A percentile compares a stretch with the other conserved stretches of the same genome.
These are phyloP conservation scores for Aspergillus bridgeri DNA, from an alignment of 495 filamentous ascomycete genomes.

Conservation along the genomic window DNA sequence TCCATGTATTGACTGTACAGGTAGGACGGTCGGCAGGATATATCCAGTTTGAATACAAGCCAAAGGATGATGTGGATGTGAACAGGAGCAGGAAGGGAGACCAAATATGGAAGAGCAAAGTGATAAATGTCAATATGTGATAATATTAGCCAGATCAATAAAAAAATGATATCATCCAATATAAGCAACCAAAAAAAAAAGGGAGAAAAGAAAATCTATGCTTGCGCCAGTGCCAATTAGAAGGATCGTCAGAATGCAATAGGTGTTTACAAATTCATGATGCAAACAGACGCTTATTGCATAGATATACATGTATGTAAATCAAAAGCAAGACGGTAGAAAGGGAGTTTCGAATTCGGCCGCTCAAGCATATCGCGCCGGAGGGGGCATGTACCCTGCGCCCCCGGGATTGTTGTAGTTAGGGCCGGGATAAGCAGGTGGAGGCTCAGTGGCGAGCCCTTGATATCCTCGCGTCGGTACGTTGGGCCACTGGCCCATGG, in stretches of 20 bases:
- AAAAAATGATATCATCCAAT: neutral
- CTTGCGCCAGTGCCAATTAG: slow-evolving; percentile 5
- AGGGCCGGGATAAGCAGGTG: slow-evolving; percentile 18
- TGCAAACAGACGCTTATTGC: slow-evolving; percentile 6
- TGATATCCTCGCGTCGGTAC: slow-evolving; percentile 25
- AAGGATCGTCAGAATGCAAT: slow-evolving; percentile 1
- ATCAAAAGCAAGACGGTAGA: neutral
- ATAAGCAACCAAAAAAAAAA: neutral
- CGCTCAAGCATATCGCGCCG: slow-evolving; percentile 6
- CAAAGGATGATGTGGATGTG: neutral
- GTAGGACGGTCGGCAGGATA: neutral
- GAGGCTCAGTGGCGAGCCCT: slow-evolving; percentile 16
- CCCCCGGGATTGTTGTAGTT: neutral
- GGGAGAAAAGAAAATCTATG: neutral
- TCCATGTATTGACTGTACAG: neutral
- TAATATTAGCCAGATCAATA: neutral
- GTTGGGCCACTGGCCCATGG: slow-evolving; percentile 28
- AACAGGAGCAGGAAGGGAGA: neutral
- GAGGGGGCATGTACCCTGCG: slow-evolving; percentile 2
- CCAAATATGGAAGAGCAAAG: neutral
- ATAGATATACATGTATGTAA: slow-evolving; percentile 2
- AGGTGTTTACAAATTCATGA: slow-evolving; percentile 3
- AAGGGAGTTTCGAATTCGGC: slow-evolving; percentile 5
- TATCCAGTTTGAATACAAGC: neutral
- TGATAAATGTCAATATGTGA: neutral